Conservation (phyloP, 805 yeast species). For the Candida schatavii region DNA sequence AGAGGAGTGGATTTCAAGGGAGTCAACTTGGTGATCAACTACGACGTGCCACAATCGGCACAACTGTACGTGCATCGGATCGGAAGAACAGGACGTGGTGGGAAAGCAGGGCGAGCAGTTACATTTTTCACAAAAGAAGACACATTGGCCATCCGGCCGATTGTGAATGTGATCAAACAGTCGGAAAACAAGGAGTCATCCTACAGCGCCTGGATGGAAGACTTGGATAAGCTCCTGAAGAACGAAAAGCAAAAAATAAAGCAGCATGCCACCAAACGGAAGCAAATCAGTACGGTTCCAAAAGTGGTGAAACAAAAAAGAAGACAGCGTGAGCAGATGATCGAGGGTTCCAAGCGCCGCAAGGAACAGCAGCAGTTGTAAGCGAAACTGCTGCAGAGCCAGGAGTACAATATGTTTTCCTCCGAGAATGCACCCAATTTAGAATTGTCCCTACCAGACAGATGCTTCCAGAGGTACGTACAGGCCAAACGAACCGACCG, state of each 20-base stretch:
- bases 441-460: too few species aligned
- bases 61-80: constrained; percentile 96
- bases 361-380: too few species aligned
- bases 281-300: constrained; percentile 83
- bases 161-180: constrained; percentile 92
- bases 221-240: constrained; percentile 60
- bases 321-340: constrained; percentile 65
- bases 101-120: constrained; percentile 79
- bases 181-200: constrained; percentile 62
- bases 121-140: constrained; percentile 95
- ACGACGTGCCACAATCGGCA: constrained; percentile 92
- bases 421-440: too few species aligned
- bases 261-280: constrained; percentile 58
- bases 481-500: too few species aligned
- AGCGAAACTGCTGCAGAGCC: too few species aligned
- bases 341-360: constrained; percentile 68
- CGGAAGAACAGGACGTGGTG: constrained; percentile 98
- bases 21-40: constrained; percentile 88
- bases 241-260: constrained; percentile 62
- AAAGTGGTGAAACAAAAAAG: constrained; percentile 61
- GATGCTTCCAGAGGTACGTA: too few species aligned
- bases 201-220: constrained; percentile 79
- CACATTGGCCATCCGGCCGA: constrained; percentile 67
- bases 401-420: too few species aligned
- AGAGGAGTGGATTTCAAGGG: constrained; percentile 98